Evolutionary conservation across 306 rosid species (phyloP).

Genomic region (Lathyrus sativus): DNA sequence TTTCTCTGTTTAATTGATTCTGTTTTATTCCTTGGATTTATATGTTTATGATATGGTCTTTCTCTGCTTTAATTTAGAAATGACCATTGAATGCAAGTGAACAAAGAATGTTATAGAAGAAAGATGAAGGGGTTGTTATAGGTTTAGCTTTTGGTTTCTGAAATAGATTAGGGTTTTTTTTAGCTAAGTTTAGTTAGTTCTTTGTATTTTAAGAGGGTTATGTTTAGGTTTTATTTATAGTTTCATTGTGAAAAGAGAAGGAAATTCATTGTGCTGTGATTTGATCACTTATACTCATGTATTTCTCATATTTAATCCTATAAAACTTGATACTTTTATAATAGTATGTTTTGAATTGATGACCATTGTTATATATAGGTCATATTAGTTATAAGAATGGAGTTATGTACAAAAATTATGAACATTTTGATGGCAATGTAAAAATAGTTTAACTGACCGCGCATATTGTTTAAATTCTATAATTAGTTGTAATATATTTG

Average conservation of each 20-base stretch:
- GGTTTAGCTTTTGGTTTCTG: background rate
- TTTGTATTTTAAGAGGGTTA: background rate
- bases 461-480: too few species aligned
- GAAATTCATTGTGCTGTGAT: background rate
- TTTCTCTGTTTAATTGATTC: constrained; percentile 37
- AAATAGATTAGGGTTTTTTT: background rate
- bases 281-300: background rate
- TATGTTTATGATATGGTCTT: background rate
- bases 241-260: background rate
- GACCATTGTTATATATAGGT: background rate
- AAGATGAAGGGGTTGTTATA: background rate
- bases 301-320: constrained; percentile 30
- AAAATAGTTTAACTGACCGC: too few species aligned
- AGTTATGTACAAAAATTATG: too few species aligned
- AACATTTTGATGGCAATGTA: too few species aligned
- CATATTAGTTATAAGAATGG: background rate
- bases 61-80: background rate
- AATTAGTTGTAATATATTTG: background rate
- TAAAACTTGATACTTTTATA: constrained; percentile 5
- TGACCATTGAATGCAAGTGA: constrained; percentile 39
- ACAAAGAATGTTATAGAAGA: background rate
- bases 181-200: constrained; percentile 13
- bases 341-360: background rate
- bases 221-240: background rate
- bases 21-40: background rate